Evolutionary conservation across 306 rosid species (phyloP).

Genomic region (Inga leiocalycina): DNA sequence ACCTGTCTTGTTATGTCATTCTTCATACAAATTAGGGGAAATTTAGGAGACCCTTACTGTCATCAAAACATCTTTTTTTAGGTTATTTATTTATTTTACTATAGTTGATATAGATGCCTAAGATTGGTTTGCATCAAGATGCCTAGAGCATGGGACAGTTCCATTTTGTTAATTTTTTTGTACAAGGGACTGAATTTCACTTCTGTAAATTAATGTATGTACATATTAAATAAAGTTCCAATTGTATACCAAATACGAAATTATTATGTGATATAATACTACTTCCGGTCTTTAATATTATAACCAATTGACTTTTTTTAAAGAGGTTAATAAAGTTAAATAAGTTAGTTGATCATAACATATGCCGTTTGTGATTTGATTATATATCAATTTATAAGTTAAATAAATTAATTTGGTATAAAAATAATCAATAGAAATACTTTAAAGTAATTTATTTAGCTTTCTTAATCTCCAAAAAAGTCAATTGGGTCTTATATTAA

Average conservation of each 20-base stretch:
- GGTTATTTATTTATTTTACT: background rate
- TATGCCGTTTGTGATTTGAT: too few species aligned
- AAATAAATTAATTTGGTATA: too few species aligned
- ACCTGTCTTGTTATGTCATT: conserved; percentile 8
- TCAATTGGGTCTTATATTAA: too few species aligned
- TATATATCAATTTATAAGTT: too few species aligned
- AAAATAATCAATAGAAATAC: too few species aligned
- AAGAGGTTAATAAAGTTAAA: too few species aligned
- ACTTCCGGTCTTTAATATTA: too few species aligned
- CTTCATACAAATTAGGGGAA: background rate
- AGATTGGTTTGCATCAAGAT: background rate
- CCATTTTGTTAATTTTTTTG: conserved; percentile 1
- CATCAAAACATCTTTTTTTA: background rate
- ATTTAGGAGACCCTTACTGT: background rate
- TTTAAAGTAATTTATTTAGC: too few species aligned
- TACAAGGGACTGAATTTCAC: background rate
- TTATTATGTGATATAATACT: background rate
- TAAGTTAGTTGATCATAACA: too few species aligned
- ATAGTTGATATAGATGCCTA: background rate
- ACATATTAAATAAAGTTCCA: background rate
- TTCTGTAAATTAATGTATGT: background rate
- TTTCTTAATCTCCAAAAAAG: too few species aligned
- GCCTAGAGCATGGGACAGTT: background rate
- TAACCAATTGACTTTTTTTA: too few species aligned
- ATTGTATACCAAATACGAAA: background rate